These are phyloP conservation scores for Pestalotiopsis sp. DNA, from an alignment of 2,329 filamentous ascomycete genomes.

Conservation along the genomic window DNA sequence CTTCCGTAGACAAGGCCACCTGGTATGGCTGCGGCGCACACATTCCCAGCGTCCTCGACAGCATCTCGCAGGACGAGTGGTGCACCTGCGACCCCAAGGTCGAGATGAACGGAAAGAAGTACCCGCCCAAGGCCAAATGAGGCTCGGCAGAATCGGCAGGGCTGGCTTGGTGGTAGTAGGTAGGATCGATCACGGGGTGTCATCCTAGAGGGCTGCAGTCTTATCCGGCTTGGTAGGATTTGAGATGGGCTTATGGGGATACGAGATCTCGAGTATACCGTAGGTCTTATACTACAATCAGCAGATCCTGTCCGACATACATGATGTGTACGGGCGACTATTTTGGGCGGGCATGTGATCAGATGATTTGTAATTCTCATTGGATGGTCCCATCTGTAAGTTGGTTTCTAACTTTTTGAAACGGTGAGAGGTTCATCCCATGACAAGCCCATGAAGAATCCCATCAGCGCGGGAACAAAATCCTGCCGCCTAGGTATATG, in stretches of 20 bases:
- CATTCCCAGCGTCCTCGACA: conserved; percentile 64
- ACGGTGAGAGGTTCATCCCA: not conserved
- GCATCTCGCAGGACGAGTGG: conserved; percentile 58
- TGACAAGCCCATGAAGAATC: not conserved
- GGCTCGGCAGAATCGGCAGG: not conserved
- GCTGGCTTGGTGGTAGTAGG: not conserved
- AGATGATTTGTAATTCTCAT: not conserved
- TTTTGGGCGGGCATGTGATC: not conserved
- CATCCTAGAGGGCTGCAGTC: not conserved
- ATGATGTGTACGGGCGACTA: not conserved
- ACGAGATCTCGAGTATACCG: not conserved
- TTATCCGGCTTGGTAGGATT: not conserved
- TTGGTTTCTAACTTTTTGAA: not conserved
- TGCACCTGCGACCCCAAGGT: conserved; percentile 69
- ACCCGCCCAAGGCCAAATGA: conserved; percentile 63
- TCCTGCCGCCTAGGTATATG: not conserved
- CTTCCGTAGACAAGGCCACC: conserved; percentile 54
- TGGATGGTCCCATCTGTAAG: not conserved
- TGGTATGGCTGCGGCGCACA: conserved; percentile 71
- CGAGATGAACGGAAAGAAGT: conserved; percentile 61
- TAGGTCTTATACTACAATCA: not conserved
- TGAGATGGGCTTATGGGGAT: not conserved
- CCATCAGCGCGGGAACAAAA: not conserved
- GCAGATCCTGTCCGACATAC: not conserved
- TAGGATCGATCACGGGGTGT: not conserved